Conservation (phyloP, 2,329 filamentous ascomycete species). For the Chaetomium sp. region DNA sequence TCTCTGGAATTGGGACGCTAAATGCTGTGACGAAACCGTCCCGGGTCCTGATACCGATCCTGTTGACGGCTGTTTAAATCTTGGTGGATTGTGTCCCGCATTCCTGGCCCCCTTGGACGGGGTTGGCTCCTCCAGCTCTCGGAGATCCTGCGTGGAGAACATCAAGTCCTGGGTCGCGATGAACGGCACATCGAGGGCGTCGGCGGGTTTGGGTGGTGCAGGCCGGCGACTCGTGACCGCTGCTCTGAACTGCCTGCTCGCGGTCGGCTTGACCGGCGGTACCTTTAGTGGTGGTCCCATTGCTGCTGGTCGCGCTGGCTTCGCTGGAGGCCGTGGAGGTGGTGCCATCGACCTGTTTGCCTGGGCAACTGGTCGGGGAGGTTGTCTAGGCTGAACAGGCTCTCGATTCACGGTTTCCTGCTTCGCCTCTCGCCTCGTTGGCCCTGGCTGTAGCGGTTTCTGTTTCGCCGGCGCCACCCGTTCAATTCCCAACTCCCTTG, state of each 20-base stretch:
- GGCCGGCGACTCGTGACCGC: not conserved
- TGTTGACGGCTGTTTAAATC: not conserved
- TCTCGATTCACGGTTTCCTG: too few relatives aligned
- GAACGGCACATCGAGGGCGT: slow-evolving; percentile 26
- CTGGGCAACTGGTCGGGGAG: not conserved
- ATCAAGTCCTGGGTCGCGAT: slow-evolving; percentile 42
- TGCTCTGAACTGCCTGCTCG: too few relatives aligned
- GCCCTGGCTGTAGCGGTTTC: slow-evolving; percentile 17
- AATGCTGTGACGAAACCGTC: not conserved
- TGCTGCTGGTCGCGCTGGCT: not conserved
- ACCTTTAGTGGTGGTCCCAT: not conserved
- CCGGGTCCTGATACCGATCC: too few relatives aligned
- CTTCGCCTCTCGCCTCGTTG: not conserved
- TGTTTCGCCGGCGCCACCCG: slow-evolving; percentile 13
- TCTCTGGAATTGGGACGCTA: not conserved
- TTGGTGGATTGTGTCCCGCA: not conserved
- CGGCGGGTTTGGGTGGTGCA: not conserved
- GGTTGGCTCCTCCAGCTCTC: slow-evolving; percentile 32
- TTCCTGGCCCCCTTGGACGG: slow-evolving; percentile 11
- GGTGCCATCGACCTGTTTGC: not conserved
- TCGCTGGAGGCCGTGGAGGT: not conserved
- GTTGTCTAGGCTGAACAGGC: not conserved
- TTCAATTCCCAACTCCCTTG: slow-evolving; percentile 44
- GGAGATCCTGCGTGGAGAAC: slow-evolving; percentile 42
- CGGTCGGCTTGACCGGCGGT: too few relatives aligned